These are phyloP conservation scores for Eucalyptus albens DNA, from an alignment of 345 rosid species.

Conservation along the genomic window DNA sequence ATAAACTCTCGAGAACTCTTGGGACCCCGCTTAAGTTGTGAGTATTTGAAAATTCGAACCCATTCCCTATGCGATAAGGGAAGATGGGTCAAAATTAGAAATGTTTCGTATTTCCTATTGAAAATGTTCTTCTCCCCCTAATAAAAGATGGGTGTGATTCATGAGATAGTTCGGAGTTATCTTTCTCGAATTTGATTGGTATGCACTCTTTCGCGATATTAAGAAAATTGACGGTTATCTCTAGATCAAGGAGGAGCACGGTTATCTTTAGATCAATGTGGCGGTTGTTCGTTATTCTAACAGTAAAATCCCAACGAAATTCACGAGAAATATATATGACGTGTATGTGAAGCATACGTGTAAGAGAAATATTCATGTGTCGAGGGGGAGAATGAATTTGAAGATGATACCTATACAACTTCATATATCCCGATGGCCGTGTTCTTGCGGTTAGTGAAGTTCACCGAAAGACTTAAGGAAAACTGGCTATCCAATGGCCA, in stretches of 20 bases:
- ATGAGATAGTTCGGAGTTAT: background rate
- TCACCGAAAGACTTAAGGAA: background rate
- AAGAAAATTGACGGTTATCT: background rate
- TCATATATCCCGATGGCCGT: background rate
- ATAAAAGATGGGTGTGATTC: background rate
- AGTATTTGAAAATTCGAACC: rapidly evolving
- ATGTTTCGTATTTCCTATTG: background rate
- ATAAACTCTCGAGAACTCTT: rapidly evolving
- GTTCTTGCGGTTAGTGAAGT: background rate
- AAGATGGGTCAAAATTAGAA: background rate
- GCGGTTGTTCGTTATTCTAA: background rate
- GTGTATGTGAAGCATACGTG: background rate
- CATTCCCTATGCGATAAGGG: rapidly evolving
- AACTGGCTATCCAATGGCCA: background rate
- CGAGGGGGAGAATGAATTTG: background rate
- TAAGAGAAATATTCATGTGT: background rate
- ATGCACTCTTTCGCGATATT: too few species aligned
- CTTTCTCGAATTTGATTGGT: background rate
- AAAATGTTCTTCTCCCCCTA: background rate
- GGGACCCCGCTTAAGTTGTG: rapidly evolving
- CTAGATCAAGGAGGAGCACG: rapidly evolving
- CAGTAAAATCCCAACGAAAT: background rate
- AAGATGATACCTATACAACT: background rate
- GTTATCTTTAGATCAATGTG: background rate
- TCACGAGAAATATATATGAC: rapidly evolving